Base-by-base conservation (phyloP, 2,329 filamentous ascomycete genomes). In the Zasmidium citrigriseum region DNA sequence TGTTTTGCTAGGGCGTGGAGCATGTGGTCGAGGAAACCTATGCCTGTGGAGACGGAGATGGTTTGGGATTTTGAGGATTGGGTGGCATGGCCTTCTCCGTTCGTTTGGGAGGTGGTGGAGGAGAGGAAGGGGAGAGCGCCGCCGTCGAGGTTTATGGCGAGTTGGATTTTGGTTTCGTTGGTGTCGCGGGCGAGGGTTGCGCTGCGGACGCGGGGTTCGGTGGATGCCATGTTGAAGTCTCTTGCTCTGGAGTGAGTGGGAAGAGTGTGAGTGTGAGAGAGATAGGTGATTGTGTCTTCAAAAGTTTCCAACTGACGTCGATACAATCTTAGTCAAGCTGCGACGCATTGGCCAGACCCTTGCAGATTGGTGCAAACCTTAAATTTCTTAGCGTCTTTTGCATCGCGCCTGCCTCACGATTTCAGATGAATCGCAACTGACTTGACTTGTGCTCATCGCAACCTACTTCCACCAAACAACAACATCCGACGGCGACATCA, bases 11-110 rank as follows among this genome's bases (percentile, higher is more conserved):
- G 83, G 4, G 95, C 95, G 77, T 99, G 95, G 52, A 98, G 84
- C 93, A 99, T 98, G 81, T 99, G 95, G 79, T 99, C 95, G 57
- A 99, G 83, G 78, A 99, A 99, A 59, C 95, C 95, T 75, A 99
- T 96, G 64, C 95, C 95, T 0, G 93, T 96, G 82, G 91, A 88
- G 66, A 98, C 83, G 72, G 86, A 86, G 73, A 98, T 97, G 60
- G 86, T 87, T 77, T 98, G 95, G 45, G 88, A 90, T 67, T 89
- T 87, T 67, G 90, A 93, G 64, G 86, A 81, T 77, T 99, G 93
- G 1, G 88, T 88, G 25, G 95, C 93, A 74, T 99, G 95, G 62
- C 68, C 65, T 9, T 88, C 82, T 14, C 84, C 80, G 23, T 89
- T 86, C 73, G 91, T 89, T 62, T 80, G 70, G 51, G 60, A 46